Percentiles rank a stretch among this genome's conserved stretches.
phyloP scores from a whole-genome alignment of 176 grass and related monocot species.

The Zoysia japonica region DNA sequence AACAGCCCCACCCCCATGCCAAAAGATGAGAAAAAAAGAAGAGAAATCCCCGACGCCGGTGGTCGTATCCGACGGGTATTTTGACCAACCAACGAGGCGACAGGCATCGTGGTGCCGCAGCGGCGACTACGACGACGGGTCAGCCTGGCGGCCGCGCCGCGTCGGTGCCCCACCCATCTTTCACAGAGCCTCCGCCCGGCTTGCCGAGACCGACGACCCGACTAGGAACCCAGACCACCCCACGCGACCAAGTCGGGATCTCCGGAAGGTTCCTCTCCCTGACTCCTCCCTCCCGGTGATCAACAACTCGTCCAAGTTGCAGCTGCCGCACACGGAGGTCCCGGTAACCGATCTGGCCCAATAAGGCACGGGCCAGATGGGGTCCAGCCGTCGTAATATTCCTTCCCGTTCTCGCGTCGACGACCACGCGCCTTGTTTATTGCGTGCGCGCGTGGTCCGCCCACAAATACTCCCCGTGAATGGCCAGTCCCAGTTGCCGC shows the following conservation, averaged over 20 bases:
- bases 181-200: background rate
- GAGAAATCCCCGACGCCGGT: background rate
- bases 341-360: background rate
- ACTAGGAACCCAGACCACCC: background rate
- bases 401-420: background rate
- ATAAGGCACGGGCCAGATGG: too few relatives aligned
- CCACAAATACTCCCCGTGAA: background rate
- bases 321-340: background rate
- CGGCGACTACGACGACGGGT: background rate
- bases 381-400: background rate
- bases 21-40: background rate
- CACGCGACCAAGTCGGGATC: background rate
- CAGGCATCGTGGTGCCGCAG: background rate
- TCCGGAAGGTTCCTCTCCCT: background rate
- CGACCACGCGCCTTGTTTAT: background rate
- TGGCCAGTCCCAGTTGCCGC: constrained; percentile 14
- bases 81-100: background rate
- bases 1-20: too few relatives aligned
- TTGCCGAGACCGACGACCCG: background rate
- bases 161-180: background rate
- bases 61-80: background rate
- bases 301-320: background rate
- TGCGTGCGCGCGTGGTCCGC: background rate
- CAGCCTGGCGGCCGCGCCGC: background rate
- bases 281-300: background rate